Evolutionary conservation across 2,329 filamentous ascomycete species (phyloP).

Genomic region (Calonectria fujianensis): DNA sequence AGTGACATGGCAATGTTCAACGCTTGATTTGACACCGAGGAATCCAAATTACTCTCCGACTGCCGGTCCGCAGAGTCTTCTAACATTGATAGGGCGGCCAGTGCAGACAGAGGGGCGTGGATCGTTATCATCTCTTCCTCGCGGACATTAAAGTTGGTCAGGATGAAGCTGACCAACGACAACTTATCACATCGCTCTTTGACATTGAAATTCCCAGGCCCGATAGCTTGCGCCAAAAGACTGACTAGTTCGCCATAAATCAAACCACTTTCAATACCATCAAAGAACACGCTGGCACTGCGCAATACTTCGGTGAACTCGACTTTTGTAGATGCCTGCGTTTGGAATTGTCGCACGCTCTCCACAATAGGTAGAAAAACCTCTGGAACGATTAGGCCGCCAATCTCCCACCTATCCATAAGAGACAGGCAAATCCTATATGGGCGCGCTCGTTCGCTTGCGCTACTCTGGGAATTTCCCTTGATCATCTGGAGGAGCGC

Average conservation of each 20-base stretch:
- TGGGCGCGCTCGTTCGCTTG: constrained; percentile 83
- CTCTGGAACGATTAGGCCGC: constrained; percentile 89
- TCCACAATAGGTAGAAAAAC: constrained; percentile 91
- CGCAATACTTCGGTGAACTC: constrained; percentile 91
- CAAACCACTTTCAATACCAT: constrained; percentile 94
- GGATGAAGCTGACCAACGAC: constrained; percentile 85
- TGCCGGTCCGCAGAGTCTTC: constrained; percentile 68
- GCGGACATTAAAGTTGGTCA: constrained; percentile 91
- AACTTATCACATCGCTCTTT: constrained; percentile 78
- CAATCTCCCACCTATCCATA: constrained; percentile 99
- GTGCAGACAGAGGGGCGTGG: constrained; percentile 83
- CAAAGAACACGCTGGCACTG: constrained; percentile 97
- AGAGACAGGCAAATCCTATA: constrained; percentile 95
- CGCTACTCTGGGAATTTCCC: constrained; percentile 53
- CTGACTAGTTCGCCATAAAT: constrained; percentile 90
- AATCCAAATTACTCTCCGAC: constrained; percentile 54
- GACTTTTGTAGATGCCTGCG: constrained; percentile 76
- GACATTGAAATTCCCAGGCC: constrained; percentile 64
- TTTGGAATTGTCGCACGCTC: constrained; percentile 85
- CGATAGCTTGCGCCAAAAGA: constrained; percentile 78
- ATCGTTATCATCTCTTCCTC: constrained; percentile 96
- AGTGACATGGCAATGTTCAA: constrained; percentile 73
- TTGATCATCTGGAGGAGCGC: constrained; percentile 87
- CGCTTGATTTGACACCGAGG: constrained; percentile 59
- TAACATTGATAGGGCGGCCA: constrained; percentile 78